Evolutionary conservation across 805 yeast genomes (phyloP), one percentile per base, ranked within the genome.

Genomic region (Starmera pachycereana): DNA sequence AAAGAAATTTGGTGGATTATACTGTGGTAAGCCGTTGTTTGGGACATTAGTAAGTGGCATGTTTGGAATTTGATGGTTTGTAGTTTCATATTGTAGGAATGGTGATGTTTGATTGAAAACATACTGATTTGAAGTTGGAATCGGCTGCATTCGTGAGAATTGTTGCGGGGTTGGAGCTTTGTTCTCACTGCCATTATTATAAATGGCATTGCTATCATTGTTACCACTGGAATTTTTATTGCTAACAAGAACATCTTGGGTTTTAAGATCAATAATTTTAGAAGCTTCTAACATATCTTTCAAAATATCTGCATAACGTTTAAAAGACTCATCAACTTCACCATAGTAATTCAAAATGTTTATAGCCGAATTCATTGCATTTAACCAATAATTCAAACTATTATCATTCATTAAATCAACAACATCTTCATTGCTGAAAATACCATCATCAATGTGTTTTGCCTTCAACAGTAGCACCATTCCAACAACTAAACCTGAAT

Each of bases 401-500:
- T 44, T 46, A 19, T 40, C 47, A n/a, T 35, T 33, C 14, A 9
- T 12, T 19, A 33, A 14, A 13, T 45, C 47, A 14, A 31, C 11
- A 10, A 12, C 14, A 5, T 44, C 44, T 25, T 46, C 51, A 22
- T 38, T 37, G 18, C 38, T 37, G 32, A 45, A 40, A 38, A 51
- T 38, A 25, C 50, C 53, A 30, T 43, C 47, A 10, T 47, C 49
- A 30, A 48, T 42, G 10, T 46, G 45, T 28, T 46, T 44, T 4
- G 36, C 27, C 34, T 41, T 45, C 33, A 54, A 27, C 10, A 65
- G 44, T 22, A 61, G 45, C 22, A 58, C 48, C 2, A 61, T 38
- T 1, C 68, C 69, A 18, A 66, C 43, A 2, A 61, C 54, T 13
- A 65, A 47, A 1, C 67, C 67, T 1, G 69, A 62, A 44, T 58